Base-by-base conservation (phyloP, 768 basidiomycete species). In the Gymnopilus junonius region DNA sequence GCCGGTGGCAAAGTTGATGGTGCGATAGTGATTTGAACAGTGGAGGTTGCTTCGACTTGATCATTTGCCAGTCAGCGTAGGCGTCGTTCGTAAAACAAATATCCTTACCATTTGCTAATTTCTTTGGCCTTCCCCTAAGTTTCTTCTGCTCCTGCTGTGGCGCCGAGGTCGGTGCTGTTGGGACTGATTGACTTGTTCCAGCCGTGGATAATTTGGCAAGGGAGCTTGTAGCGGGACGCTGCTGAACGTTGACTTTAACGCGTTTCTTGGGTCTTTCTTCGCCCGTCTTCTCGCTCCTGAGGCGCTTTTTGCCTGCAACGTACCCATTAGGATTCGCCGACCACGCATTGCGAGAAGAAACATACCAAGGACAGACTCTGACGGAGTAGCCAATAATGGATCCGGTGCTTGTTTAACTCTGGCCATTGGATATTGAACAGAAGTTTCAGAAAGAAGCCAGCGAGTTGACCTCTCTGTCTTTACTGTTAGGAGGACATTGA, bases 231-330 rank as follows among this genome's bases (percentile, higher is more conserved):
- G 43, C 20, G 3, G 12, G 25, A 37, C 3, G 4, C 35, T 6
- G n/a, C 1, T 14, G 12, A 15, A 27, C 17, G 8, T 45, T 40
- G n/a, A 7, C 31, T 14, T 35, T 50, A 17, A 50, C 23, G 5
- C 32, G 20, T 37, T 50, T 59, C 31, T 29, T 34, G 10, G 43
- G 43, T 27, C 25, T 14, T 8, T n/a, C 48, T 20, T 37, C 46
- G 12, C 20, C 31, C 11, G 15, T 15, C 20, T 14, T 45, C 8
- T 59, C 35, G 40, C 42, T 51, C 40, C 46, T 37, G 46, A 27
- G 23, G 21, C 64, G 67, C 23, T 63, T 65, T 32, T 34, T 61
- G 17, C 58, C 66, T 67, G 15, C 11, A 32, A 15, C 37, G 20
- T 4, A 55, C 10, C 14, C 3, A 32, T 15, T n/a, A n/a, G n/a